phyloP scores from a whole-genome alignment of 345 rosid genomes.

The Pistacia atlantica region DNA sequence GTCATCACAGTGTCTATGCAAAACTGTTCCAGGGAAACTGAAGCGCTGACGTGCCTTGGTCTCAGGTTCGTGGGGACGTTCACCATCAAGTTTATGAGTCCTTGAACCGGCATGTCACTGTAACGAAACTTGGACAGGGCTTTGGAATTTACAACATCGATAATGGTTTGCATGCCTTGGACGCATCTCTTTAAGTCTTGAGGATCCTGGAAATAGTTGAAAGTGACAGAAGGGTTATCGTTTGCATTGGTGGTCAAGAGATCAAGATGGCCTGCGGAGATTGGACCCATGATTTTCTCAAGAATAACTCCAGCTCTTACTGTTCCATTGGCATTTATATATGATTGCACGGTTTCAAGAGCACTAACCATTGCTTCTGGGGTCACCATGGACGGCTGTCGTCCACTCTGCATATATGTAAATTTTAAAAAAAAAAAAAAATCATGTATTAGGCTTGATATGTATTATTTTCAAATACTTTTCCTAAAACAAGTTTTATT shows the following conservation, averaged over 20 bases:
- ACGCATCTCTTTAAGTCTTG: conserved; percentile 64
- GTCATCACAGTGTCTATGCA: conserved; percentile 68
- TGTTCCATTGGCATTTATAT: conserved; percentile 30
- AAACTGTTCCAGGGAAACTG: conserved; percentile 55
- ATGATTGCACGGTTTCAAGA: conserved; percentile 33
- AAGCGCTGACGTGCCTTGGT: conserved; percentile 41
- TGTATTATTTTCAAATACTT: neutral
- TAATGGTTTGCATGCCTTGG: conserved; percentile 51
- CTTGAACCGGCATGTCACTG: conserved; percentile 31
- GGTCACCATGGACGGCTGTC: conserved; percentile 17
- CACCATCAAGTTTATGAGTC: conserved; percentile 38
- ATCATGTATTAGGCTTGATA: neutral
- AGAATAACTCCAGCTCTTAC: conserved; percentile 50
- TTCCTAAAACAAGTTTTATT: too few species aligned
- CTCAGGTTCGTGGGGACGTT: conserved; percentile 60
- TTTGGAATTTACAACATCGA: conserved; percentile 48
- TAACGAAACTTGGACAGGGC: conserved; percentile 59
- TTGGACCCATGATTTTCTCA: conserved; percentile 57
- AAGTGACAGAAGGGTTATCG: conserved; percentile 67
- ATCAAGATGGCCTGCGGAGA: conserved; percentile 62
- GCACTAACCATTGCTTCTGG: conserved; percentile 35
- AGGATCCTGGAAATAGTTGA: conserved; percentile 73
- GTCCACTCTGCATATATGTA: conserved; percentile 27
- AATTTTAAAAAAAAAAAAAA: neutral
- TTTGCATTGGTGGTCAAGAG: conserved; percentile 47